Conservation (phyloP, 2,329 filamentous ascomycete genomes). For the Chaetomiaceae sp. region DNA sequence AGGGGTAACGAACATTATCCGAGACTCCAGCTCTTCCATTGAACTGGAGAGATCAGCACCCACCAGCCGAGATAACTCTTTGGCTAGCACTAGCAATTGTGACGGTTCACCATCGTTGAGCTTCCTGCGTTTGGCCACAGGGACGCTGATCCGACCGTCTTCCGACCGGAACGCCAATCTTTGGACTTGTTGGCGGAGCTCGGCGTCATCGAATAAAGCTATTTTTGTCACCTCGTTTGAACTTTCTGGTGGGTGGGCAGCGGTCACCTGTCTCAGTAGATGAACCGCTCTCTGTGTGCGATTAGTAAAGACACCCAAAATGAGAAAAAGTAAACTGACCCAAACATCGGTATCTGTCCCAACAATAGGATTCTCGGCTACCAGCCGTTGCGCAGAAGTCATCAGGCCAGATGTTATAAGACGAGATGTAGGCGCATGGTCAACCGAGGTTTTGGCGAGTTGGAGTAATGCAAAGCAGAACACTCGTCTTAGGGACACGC, state of each 20-base stretch:
- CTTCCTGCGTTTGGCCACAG: constrained; percentile 20
- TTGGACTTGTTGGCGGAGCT: constrained; percentile 18
- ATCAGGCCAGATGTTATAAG: constrained; percentile 28
- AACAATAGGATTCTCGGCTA: constrained; percentile 17
- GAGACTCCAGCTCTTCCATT: constrained; percentile 15
- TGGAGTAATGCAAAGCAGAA: constrained; percentile 27
- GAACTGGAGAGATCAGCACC: neutral
- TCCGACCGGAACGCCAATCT: constrained; percentile 3
- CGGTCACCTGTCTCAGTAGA: constrained; percentile 18
- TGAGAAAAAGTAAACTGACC: constrained; percentile 17
- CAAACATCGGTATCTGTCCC: constrained; percentile 25
- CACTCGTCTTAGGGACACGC: constrained; percentile 12
- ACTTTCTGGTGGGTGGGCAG: neutral
- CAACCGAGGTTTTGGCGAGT: constrained; percentile 23
- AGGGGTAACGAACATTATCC: constrained; percentile 15
- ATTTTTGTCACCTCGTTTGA: constrained; percentile 8
- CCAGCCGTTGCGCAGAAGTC: constrained; percentile 16
- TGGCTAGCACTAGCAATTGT: neutral
- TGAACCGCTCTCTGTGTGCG: constrained; percentile 18
- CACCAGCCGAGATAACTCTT: constrained; percentile 8
- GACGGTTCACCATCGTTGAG: constrained; percentile 8
- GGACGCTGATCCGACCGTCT: neutral
- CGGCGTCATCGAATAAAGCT: constrained; percentile 20
- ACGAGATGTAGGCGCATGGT: constrained; percentile 27
- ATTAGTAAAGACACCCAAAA: neutral